Conservation (phyloP, 2,329 filamentous ascomycete genomes). For the Pestalotiopsis sp. region DNA sequence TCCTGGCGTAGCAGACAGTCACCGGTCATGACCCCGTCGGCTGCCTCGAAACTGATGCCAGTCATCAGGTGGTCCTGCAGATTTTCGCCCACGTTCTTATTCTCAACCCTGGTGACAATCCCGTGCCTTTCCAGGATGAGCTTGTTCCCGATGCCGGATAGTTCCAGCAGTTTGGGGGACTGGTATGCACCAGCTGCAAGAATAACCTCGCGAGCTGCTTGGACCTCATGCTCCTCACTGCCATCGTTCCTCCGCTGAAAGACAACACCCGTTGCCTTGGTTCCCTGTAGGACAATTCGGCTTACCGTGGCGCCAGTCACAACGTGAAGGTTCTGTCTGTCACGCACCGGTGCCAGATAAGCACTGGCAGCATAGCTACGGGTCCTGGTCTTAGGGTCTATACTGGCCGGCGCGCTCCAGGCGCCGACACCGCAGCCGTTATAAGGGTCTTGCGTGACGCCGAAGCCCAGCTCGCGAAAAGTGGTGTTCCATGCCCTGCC, state of each 20-base stretch:
- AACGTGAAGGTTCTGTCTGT: background rate
- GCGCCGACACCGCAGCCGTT: background rate
- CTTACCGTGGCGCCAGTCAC: background rate
- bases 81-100: constrained; percentile 19
- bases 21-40: constrained; percentile 16
- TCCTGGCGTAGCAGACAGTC: constrained; percentile 6
- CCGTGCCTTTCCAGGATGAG: background rate
- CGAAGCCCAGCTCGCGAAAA: constrained; percentile 18
- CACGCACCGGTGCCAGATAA: background rate
- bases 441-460: background rate
- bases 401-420: background rate
- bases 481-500: constrained; percentile 27
- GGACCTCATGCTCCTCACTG: background rate
- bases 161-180: background rate
- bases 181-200: background rate
- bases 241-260: background rate
- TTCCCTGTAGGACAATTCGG: background rate
- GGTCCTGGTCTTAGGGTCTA: background rate
- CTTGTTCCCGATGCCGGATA: background rate
- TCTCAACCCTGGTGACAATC: background rate
- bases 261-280: background rate
- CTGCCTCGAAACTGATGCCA: constrained; percentile 20
- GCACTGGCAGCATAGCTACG: background rate
- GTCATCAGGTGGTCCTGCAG: constrained; percentile 21
- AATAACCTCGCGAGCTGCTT: background rate